Conservation (phyloP, 345 rosid species). For the Citrus mangshanensis region DNA sequence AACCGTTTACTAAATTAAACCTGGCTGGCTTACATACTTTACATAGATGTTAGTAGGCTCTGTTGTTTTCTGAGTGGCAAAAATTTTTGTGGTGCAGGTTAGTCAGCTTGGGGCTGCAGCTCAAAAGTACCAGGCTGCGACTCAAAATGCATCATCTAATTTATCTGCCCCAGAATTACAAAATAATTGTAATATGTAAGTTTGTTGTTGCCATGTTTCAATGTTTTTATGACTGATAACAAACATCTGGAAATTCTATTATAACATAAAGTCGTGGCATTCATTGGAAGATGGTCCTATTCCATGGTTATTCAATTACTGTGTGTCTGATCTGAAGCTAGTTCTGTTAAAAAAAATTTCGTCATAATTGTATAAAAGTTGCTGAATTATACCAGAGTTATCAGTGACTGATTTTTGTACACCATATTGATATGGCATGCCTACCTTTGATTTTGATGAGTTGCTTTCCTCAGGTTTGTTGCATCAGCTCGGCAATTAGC, state of each 20-base stretch:
- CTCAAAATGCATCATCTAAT: conserved; percentile 80
- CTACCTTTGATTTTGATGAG: conserved; percentile 6
- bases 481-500: conserved; percentile 97
- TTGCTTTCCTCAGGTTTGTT: conserved; percentile 66
- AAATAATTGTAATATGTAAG: conserved; percentile 87
- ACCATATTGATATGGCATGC: background rate
- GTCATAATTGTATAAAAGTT: background rate
- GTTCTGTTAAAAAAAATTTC: background rate
- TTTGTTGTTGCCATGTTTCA: background rate
- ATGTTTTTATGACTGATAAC: background rate
- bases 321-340: background rate
- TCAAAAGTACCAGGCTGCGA: conserved; percentile 82
- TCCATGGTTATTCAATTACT: background rate
- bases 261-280: background rate
- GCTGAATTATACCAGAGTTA: background rate
- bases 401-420: background rate
- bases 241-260: background rate
- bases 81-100: conserved; percentile 48
- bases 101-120: conserved; percentile 89
- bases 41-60: no score
- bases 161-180: conserved; percentile 78
- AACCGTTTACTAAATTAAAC: background rate
- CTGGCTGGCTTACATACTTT: no score
- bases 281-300: background rate
- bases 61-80: background rate